Percentiles rank a stretch among this genome's conserved stretches.
phyloP scores from a whole-genome alignment of 2,329 filamentous ascomycete genomes.

The Phyllosticta paracitricarpa region DNA sequence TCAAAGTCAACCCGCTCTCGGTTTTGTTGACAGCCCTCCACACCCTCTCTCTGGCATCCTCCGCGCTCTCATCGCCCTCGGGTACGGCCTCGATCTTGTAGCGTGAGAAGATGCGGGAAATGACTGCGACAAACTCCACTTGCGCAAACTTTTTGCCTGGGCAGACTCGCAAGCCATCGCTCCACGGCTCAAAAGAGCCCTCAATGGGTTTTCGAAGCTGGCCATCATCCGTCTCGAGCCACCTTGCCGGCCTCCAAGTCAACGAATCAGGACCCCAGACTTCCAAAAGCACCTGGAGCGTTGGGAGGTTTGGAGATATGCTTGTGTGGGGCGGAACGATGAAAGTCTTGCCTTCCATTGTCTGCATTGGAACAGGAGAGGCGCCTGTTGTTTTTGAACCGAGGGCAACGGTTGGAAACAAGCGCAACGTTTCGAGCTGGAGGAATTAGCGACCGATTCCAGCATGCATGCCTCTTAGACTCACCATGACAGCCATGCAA shows the following conservation, averaged over 20 bases:
- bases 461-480: background rate
- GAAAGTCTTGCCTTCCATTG: background rate
- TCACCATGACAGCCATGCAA: constrained; percentile 40
- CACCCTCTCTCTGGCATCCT: constrained; percentile 11
- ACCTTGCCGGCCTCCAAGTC: background rate
- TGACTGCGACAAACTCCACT: constrained; percentile 26
- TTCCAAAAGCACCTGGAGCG: constrained; percentile 2
- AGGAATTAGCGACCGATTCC: background rate
- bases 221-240: background rate
- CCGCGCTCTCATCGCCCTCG: constrained; percentile 10
- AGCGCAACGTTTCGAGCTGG: constrained; percentile 20
- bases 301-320: background rate
- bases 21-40: constrained; percentile 10
- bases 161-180: constrained; percentile 21
- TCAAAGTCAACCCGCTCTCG: background rate
- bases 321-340: background rate
- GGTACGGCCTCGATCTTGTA: constrained; percentile 13
- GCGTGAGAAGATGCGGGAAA: constrained; percentile 16
- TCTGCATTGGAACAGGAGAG: background rate
- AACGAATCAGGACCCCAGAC: constrained; percentile 3
- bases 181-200: constrained; percentile 20
- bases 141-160: constrained; percentile 28
- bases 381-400: constrained; percentile 11
- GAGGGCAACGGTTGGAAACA: constrained; percentile 15
- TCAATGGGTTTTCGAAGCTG: background rate